Evolutionary conservation across 2,329 filamentous ascomycete genomes (phyloP), one percentile per base, ranked within the genome.

Genomic region (Macrophomina pseudophaseolina): DNA sequence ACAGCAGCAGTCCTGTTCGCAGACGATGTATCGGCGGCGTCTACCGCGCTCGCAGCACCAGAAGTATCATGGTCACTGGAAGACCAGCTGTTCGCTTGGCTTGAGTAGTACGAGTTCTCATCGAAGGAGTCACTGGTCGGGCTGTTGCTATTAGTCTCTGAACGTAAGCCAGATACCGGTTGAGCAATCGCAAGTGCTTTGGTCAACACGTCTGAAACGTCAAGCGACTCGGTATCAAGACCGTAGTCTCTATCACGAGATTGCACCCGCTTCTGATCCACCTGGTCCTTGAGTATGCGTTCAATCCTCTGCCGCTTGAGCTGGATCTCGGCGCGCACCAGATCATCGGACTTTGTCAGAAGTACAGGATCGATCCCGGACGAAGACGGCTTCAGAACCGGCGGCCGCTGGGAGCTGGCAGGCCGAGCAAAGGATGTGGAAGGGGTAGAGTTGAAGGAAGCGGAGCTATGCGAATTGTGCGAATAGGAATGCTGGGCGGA

Each of bases 81-180:
- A 75, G 87, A 80, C 70, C 93, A 97, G 77, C 94, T 91, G 83
- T 94, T 90, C 70, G 86, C 87, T 81, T 91, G 92, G 80, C 94
- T 97, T 71, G 94, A 97, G 83, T 98, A 97, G 80, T 97, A 97
- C 48, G 93, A 95, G 75, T 96, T 93, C 77, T 96, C 91, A 80
- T 97, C 93, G 81, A 93, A 92, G 42, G 92, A 95, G 78, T 94
- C 92, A 85, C 85, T 91, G 75, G 86, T 85, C 77, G 88, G 88
- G 74, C 83, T 84, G 79, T 89, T 84, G 72, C 83, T 83, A 81
- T 87, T 86, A 83, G 83, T 82, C 67, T 79, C 76, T 69, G 80
- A 76, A 44, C 71, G 80, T 69, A 86, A 82, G 74, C 87, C 85
- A 73, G 90, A 86, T 71, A 89, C 84, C 66, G 88, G 88, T 78